phyloP scores from a whole-genome alignment of 1,139 yeast genomes.

The Eremothecium coryli region DNA sequence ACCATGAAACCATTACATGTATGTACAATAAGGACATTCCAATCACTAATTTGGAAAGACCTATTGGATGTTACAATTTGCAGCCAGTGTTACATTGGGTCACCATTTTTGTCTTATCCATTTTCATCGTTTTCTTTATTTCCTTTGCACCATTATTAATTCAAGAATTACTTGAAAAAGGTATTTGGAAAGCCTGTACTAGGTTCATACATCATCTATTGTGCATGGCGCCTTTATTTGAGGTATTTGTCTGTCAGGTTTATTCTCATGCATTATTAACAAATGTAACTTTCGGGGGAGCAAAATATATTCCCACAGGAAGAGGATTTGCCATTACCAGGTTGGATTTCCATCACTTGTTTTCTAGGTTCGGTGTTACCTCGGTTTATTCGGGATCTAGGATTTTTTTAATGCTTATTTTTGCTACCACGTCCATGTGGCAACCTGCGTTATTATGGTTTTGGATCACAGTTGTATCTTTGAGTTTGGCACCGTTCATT shows the following conservation, averaged over 20 bases:
- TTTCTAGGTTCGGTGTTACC: conserved; percentile 52
- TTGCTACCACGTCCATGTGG: conserved; percentile 66
- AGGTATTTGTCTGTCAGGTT: conserved; percentile 78
- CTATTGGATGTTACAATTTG: conserved; percentile 68
- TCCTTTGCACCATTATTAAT: conserved; percentile 72
- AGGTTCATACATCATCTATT: conserved; percentile 56
- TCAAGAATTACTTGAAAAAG: conserved; percentile 75
- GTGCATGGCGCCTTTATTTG: conserved; percentile 76
- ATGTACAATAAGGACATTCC: conserved; percentile 45
- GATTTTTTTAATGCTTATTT: conserved; percentile 47
- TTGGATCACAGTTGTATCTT: conserved; percentile 63
- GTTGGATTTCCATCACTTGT: conserved; percentile 48
- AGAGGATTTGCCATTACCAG: conserved; percentile 76
- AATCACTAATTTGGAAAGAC: conserved; percentile 50
- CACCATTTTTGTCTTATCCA: conserved; percentile 67
- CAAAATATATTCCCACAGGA: conserved; percentile 75
- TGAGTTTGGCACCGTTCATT: conserved; percentile 69
- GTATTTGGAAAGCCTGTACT: conserved; percentile 50
- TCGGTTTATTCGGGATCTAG: conserved; percentile 61
- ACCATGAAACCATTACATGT: conserved; percentile 52
- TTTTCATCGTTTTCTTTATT: conserved; percentile 73
- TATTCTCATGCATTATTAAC: conserved; percentile 63
- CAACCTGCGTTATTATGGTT: conserved; percentile 74
- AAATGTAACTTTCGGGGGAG: conserved; percentile 74
- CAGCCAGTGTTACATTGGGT: conserved; percentile 76